Percentiles rank a stretch among this genome's conserved stretches.
phyloP scores from a whole-genome alignment of 2,329 filamentous ascomycete species.

The Myriangium duriaei region DNA sequence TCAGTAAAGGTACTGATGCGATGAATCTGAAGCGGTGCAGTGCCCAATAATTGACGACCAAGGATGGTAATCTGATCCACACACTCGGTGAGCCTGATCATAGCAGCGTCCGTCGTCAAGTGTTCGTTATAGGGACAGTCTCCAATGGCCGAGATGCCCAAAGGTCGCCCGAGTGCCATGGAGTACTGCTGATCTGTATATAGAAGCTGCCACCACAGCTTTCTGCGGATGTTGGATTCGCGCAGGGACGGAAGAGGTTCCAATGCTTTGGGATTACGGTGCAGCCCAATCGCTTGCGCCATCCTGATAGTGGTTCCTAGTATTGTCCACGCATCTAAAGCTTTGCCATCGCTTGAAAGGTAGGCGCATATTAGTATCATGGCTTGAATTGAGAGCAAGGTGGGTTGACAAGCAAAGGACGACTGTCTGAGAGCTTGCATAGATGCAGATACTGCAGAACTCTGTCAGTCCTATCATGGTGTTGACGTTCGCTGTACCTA shows the following conservation, averaged over 20 bases:
- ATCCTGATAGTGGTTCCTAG: conserved; percentile 38
- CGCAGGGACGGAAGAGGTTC: conserved; percentile 30
- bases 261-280: conserved; percentile 35
- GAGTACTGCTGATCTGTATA: conserved; percentile 41
- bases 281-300: conserved; percentile 38
- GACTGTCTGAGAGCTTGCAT: conserved; percentile 39
- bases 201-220: conserved; percentile 42
- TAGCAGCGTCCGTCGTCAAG: conserved; percentile 31
- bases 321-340: conserved; percentile 38
- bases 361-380: conserved; percentile 38
- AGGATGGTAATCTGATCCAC: conserved; percentile 36
- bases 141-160: conserved; percentile 37
- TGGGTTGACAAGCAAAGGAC: conserved; percentile 37
- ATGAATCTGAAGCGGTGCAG: conserved; percentile 28
- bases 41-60: conserved; percentile 35
- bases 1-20: conserved; percentile 38
- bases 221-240: conserved; percentile 31
- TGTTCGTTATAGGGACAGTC: conserved; percentile 36
- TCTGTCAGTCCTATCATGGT: neutral
- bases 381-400: conserved; percentile 33
- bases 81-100: conserved; percentile 34
- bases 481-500: conserved; percentile 19
- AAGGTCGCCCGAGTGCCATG: conserved; percentile 35
- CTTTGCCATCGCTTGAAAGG: conserved; percentile 37
- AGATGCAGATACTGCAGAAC: conserved; percentile 33